These are phyloP conservation scores for Xanthoceras sorbifolium DNA, from an alignment of 345 rosid species.

Conservation along the genomic window DNA sequence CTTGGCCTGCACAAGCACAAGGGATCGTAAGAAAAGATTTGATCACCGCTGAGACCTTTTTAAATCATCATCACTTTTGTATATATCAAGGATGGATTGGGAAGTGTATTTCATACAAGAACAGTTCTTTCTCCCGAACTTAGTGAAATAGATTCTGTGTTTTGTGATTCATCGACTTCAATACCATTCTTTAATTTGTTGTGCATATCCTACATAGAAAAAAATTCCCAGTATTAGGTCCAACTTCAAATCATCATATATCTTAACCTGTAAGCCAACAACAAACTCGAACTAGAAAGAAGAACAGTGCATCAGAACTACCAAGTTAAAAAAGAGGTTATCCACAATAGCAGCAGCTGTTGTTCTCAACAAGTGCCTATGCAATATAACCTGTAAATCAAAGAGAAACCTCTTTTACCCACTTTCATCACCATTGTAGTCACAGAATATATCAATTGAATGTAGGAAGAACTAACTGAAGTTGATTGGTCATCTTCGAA, in stretches of 20 bases:
- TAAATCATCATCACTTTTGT: background rate
- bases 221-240: constrained; percentile 20
- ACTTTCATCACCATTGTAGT: constrained; percentile 27
- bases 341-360: constrained; percentile 69
- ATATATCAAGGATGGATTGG: background rate
- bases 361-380: constrained; percentile 88
- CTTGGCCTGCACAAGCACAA: constrained; percentile 65
- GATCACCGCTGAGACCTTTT: background rate
- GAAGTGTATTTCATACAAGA: constrained; percentile 50
- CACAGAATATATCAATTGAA: background rate
- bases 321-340: constrained; percentile 72
- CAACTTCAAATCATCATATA: constrained; percentile 13
- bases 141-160: constrained; percentile 48
- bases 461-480: constrained; percentile 62
- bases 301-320: constrained; percentile 29
- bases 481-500: constrained; percentile 88
- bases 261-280: constrained; percentile 15
- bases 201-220: constrained; percentile 57
- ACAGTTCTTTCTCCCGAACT: constrained; percentile 64
- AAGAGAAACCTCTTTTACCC: constrained; percentile 16
- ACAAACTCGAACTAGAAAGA: constrained; percentile 17
- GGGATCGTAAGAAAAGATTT: constrained; percentile 5
- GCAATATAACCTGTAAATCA: constrained; percentile 74
- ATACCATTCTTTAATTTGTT: constrained; percentile 79
- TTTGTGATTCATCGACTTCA: constrained; percentile 64